Conservation (phyloP, 2,329 filamentous ascomycete species). For the Leptographium wingfieldii region DNA sequence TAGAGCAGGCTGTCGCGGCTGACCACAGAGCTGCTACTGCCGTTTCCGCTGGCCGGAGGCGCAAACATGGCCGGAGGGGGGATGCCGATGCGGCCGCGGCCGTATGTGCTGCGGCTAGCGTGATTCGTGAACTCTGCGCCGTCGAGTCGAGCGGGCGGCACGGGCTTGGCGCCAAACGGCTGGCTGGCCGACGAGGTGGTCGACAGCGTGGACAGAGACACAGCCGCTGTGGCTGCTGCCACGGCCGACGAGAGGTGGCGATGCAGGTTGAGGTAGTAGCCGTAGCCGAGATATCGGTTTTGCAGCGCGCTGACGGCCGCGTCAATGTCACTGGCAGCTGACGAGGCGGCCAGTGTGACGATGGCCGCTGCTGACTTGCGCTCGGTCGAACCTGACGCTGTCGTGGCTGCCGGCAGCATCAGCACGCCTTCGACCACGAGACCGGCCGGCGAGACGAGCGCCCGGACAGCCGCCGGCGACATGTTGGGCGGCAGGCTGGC, state of each 20-base stretch:
- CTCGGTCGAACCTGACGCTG: conserved; percentile 40
- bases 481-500: conserved; percentile 48
- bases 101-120: background rate
- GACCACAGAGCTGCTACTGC: conserved; percentile 20
- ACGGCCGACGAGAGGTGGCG: conserved; percentile 71
- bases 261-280: conserved; percentile 69
- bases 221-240: conserved; percentile 14
- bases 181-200: conserved; percentile 22
- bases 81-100: conserved; percentile 22
- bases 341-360: conserved; percentile 68
- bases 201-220: background rate
- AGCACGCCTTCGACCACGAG: conserved; percentile 62
- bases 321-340: conserved; percentile 73
- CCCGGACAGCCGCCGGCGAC: conserved; percentile 46
- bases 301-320: conserved; percentile 64
- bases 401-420: conserved; percentile 43
- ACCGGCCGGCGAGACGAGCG: conserved; percentile 39
- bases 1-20: conserved; percentile 38
- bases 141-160: conserved; percentile 13
- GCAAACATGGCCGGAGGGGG: conserved; percentile 64
- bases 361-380: conserved; percentile 66
- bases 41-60: conserved; percentile 18
- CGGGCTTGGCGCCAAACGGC: conserved; percentile 16
- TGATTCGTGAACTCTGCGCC: background rate
- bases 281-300: conserved; percentile 74